Percentiles rank a stretch among this genome's conserved stretches.
Evolutionary conservation across 441 rosid species (phyloP).

Genomic region (Syzygium syzygioides): DNA sequence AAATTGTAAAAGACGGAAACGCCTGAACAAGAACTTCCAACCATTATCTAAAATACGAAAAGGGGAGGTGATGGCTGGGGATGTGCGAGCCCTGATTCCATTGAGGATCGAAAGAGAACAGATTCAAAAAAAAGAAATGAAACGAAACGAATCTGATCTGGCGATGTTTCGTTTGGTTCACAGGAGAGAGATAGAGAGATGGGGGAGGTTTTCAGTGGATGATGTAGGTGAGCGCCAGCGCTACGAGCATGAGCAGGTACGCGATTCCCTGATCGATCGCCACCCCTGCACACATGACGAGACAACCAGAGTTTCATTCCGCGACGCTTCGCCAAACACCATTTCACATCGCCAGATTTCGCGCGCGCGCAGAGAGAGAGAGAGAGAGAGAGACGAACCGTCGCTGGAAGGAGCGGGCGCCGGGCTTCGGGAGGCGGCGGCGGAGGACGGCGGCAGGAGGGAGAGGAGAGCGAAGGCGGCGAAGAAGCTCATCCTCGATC

Average conservation of each 20-base stretch:
- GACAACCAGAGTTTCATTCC: background rate
- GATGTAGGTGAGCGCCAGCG: slow-evolving; percentile 8
- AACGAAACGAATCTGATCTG: background rate
- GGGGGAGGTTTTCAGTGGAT: background rate
- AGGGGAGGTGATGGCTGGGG: no score
- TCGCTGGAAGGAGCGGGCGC: background rate
- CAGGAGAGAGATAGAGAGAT: background rate
- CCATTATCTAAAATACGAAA: background rate
- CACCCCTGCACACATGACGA: background rate
- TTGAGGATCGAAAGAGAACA: no score
- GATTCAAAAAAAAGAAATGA: no score
- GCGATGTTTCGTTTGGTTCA: background rate
- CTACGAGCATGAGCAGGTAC: slow-evolving; percentile 3
- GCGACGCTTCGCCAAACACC: background rate
- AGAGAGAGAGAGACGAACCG: background rate
- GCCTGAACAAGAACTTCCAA: background rate
- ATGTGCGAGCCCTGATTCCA: no score
- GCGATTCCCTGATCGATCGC: slow-evolving; percentile 4
- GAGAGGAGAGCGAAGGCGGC: background rate
- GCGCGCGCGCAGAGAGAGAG: background rate
- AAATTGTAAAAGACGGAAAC: background rate
- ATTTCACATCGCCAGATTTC: background rate
- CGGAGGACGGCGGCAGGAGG: background rate
- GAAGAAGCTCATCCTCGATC: background rate
- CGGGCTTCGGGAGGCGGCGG: background rate